These are phyloP conservation scores for Termitomyces sp. DNA, from an alignment of 768 basidiomycete genomes.

Conservation along the genomic window DNA sequence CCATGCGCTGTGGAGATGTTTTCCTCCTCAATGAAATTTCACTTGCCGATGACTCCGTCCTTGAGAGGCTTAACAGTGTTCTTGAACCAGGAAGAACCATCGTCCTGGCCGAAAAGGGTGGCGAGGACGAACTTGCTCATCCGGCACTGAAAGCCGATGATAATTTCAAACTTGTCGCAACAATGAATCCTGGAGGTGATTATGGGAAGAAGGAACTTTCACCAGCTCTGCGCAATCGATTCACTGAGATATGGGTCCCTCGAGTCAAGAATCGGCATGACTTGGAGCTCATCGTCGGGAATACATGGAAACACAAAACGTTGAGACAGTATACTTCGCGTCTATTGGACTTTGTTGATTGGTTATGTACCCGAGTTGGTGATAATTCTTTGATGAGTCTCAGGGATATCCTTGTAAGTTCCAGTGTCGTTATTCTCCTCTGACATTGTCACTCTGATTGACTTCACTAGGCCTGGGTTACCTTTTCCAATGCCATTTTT, in stretches of 20 bases:
- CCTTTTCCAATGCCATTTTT: slow-evolving; percentile 70
- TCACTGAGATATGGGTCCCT: slow-evolving; percentile 99
- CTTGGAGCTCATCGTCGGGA: slow-evolving; percentile 69
- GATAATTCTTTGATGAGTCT: slow-evolving; percentile 68
- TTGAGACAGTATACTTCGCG: slow-evolving; percentile 51
- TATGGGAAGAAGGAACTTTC: slow-evolving; percentile 99
- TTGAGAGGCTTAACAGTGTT: slow-evolving; percentile 95
- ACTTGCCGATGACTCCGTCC: slow-evolving; percentile 94
- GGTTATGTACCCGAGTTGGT: slow-evolving; percentile 61
- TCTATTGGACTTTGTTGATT: slow-evolving; percentile 75
- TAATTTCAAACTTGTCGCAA: slow-evolving; percentile 86
- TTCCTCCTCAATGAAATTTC: slow-evolving; percentile 97
- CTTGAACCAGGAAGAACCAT: slow-evolving; percentile 87
- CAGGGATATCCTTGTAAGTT: slow-evolving; percentile 80
- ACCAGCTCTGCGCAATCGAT: slow-evolving; percentile 92
- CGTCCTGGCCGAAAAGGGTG: slow-evolving; percentile 82
- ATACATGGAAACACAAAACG: slow-evolving; percentile 54
- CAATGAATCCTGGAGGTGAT: slow-evolving; percentile 99
- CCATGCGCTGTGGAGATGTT: slow-evolving; percentile 81
- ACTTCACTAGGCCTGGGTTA: slow-evolving; percentile 76
- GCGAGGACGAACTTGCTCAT: slow-evolving; percentile 66
- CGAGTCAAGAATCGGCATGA: slow-evolving; percentile 68
- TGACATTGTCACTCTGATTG: not conserved
- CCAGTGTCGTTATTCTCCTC: not conserved
- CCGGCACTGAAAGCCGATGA: slow-evolving; percentile 59